phyloP scores from a whole-genome alignment of 2,329 filamentous ascomycete genomes.

The Pseudogymnoascus sp. region DNA sequence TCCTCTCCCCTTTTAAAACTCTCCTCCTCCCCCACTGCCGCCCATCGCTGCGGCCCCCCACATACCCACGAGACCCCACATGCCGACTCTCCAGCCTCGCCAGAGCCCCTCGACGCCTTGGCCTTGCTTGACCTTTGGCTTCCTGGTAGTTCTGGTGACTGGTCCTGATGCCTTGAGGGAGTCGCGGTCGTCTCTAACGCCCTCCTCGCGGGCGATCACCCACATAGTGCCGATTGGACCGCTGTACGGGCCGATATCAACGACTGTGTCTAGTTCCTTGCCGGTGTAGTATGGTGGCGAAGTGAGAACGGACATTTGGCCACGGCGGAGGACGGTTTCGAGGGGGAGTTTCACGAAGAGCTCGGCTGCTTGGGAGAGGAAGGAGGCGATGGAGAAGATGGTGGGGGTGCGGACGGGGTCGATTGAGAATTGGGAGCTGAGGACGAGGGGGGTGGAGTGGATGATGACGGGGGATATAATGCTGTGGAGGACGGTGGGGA shows the following conservation, averaged over 20 bases:
- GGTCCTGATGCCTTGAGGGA: conserved; percentile 4
- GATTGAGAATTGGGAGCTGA: conserved; percentile 76
- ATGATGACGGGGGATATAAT: conserved; percentile 76
- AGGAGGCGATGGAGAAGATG: conserved; percentile 73
- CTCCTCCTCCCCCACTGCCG: conserved; percentile 23
- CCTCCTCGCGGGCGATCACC: conserved; percentile 77
- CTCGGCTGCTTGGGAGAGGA: conserved; percentile 70
- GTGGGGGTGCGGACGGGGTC: conserved; percentile 74
- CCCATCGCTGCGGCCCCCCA: conserved; percentile 34
- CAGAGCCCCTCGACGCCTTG: conserved; percentile 48
- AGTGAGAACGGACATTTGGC: conserved; percentile 65
- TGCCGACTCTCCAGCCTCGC: conserved; percentile 48
- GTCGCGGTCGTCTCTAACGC: conserved; percentile 29
- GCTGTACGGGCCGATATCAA: conserved; percentile 70
- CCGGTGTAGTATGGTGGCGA: conserved; percentile 42
- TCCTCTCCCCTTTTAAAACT: conserved; percentile 20
- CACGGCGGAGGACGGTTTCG: conserved; percentile 83
- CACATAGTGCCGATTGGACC: conserved; percentile 92
- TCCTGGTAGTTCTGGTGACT: conserved; percentile 10
- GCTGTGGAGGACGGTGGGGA: conserved; percentile 82
- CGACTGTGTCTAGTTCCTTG: conserved; percentile 58
- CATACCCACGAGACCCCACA: conserved; percentile 45
- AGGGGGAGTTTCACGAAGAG: conserved; percentile 82
- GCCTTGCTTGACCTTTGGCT: conserved; percentile 30
- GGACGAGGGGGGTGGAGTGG: conserved; percentile 72